A percentile compares a stretch with the other conserved stretches of the same genome.
Conservation (phyloP, 179 eudicot species). For the Pouteria campechiana region DNA sequence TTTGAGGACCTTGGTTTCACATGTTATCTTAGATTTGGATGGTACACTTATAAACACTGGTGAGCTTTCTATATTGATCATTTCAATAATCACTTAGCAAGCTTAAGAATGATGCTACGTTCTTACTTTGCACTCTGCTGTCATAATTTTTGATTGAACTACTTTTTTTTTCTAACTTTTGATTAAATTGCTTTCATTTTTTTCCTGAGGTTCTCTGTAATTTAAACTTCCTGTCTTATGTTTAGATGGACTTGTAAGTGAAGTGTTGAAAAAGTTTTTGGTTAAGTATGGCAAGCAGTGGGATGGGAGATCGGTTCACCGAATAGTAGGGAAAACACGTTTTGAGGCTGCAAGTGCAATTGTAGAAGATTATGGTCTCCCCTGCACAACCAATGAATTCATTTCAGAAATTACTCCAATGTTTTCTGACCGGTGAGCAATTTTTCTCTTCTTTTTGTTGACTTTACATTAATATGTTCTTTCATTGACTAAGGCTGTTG, state of each 20-base stretch:
- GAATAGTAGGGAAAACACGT: constrained; percentile 64
- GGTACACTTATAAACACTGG: constrained; percentile 93
- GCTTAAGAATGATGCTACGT: neutral
- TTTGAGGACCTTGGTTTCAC: constrained; percentile 36
- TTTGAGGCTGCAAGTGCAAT: constrained; percentile 66
- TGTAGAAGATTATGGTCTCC: constrained; percentile 71
- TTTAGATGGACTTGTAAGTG: constrained; percentile 77
- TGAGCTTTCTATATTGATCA: constrained; percentile 7
- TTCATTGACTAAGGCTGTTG: no score
- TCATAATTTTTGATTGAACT: neutral
- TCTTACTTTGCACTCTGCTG: neutral
- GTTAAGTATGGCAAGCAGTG: constrained; percentile 75
- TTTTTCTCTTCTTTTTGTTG: constrained; percentile 5
- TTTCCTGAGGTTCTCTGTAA: neutral
- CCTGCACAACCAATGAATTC: constrained; percentile 54
- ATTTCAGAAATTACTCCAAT: constrained; percentile 45
- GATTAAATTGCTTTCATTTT: neutral
- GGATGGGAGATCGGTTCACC: constrained; percentile 64
- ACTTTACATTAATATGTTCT: no score
- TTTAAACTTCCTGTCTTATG: constrained; percentile 22
- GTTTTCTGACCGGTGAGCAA: constrained; percentile 48
- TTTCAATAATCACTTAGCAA: neutral
- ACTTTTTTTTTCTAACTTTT: neutral
- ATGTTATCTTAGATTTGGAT: constrained; percentile 83
- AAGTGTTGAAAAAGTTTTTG: constrained; percentile 47